Evolutionary conservation across 2,329 filamentous ascomycete species (phyloP), one percentile per base, ranked within the genome.

Genomic region (Fusarium equiseti): DNA sequence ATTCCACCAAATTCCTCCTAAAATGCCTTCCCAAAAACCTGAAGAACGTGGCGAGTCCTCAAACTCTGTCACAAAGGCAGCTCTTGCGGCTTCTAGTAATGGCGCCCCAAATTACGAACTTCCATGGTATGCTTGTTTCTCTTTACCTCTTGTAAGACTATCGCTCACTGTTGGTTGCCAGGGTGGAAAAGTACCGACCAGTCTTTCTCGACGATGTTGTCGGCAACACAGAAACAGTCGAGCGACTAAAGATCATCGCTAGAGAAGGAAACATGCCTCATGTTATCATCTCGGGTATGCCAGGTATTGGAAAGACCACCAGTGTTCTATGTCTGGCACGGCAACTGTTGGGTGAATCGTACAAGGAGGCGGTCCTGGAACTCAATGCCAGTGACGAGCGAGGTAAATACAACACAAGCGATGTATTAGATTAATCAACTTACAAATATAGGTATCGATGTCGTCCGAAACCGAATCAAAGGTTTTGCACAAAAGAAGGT

Each of bases 181-280:
- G 95, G 96, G 96, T 99, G 66, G 96, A 99, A 83, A 99, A 99
- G 81, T 99, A 98, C 84, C 89, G 96, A 42, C 96, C 96, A 2
- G 88, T 97, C 56, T 97, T 97, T 81, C 90, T 99, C 31, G 94
- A 98, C 82, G 95, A 99, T 83, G 91, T 99, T 56, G 96, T 99
- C 58, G 96, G 96, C 77, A 99, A 99, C 81, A 97, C 93, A 22
- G 96, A 99, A 80, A 99, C 96, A 2, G 94, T 99, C 76, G 95
- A 98, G 81, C 92, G 96, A 59, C 85, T 99, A 76, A 98, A 98
- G 80, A 98, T 99, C 77, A 98, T 99, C 75, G 95, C 96, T 49
- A 96, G 95, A 81, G 96, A 98, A 83, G 96, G 96, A 75, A 99
- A 99, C 83, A 98, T 99, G 95, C 96, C 96, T 4, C 96, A 99